Base-by-base conservation (phyloP, 768 basidiomycete genomes). In the Tricholoma flavovirens region DNA sequence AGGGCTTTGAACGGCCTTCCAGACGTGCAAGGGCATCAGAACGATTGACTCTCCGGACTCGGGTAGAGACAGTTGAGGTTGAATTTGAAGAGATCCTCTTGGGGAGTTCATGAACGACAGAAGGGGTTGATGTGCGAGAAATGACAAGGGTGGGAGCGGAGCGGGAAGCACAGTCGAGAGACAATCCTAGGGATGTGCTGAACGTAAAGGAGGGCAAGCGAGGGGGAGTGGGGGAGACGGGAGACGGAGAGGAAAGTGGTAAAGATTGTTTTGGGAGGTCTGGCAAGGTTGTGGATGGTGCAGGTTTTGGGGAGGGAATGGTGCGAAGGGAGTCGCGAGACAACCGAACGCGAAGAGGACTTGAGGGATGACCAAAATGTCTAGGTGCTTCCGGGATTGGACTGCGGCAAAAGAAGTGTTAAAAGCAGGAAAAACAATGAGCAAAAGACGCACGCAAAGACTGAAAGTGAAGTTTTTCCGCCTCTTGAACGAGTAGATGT, bases 11-110 rank as follows among this genome's bases (percentile, higher is more conserved):
- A 30, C 79, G 78, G 14, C 86, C 86, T 60, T 88, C 87, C 22
- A 88, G 77, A 24, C 79, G 73, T 0, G 84, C 86, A 6, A 88
- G 79, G 0, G 87, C 86, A 21, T 81, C 77, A 40, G 78, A 79
- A 22, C 83, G 78, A 63, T 83, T 82, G 55, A 68, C 67, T 40
- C 68, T 68, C 14, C 80, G 77, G 2, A 73, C 75, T 55, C 71
- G 69, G 1, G 82, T 79, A 3, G 77, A 78, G 42, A 77, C 74
- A 2, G 81, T 77, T 1, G 72, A 70, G 2, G 59, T 9, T 3
- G 26, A 12, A 2, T 4, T 17, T 22, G 62, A 66, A 29, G 66
- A 66, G 49, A 52, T 29, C 36, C 60, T 61, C 33, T 60, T 52
- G 55, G 62, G 50, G 49, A 62, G 58, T 17, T 55, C 49, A 29